These are phyloP conservation scores for Stenocarpella maydis DNA, from an alignment of 2,329 filamentous ascomycete species.

Conservation along the genomic window DNA sequence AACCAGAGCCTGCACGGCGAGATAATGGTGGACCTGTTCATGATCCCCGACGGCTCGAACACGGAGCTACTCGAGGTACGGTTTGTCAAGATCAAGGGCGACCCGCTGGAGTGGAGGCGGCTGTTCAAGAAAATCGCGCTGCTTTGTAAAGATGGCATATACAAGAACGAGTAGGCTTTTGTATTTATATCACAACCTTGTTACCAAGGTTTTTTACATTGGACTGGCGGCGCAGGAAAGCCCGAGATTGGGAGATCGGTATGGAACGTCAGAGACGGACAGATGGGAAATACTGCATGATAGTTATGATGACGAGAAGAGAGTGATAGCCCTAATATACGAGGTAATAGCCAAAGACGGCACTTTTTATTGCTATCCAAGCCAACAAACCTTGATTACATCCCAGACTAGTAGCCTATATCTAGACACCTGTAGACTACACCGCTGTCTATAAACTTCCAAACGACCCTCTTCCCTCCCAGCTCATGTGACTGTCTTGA, in stretches of 20 bases:
- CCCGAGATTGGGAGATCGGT: background rate
- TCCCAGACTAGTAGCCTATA: too few species aligned
- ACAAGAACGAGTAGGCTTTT: conserved; percentile 56
- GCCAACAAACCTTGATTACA: background rate
- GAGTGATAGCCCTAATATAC: conserved; percentile 10
- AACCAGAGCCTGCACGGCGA: conserved; percentile 78
- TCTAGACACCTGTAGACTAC: background rate
- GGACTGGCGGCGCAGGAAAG: background rate
- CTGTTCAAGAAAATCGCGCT: conserved; percentile 97
- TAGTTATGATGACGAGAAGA: conserved; percentile 9
- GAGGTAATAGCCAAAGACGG: background rate
- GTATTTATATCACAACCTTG: background rate
- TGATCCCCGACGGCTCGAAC: conserved; percentile 59
- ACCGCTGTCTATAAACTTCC: background rate
- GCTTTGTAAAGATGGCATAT: conserved; percentile 85
- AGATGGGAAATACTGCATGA: conserved; percentile 15
- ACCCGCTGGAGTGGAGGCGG: conserved; percentile 93
- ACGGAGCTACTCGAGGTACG: conserved; percentile 80
- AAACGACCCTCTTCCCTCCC: too few species aligned
- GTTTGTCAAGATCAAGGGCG: conserved; percentile 94
- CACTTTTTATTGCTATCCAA: background rate
- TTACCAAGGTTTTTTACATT: background rate
- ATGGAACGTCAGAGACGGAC: background rate
- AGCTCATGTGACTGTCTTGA: too few species aligned
- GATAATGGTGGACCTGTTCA: conserved; percentile 74